A percentile compares a stretch with the other conserved stretches of the same genome.
These are phyloP conservation scores for Aspergillus versicolor DNA, from an alignment of 2,329 filamentous ascomycete genomes.

Conservation along the genomic window DNA sequence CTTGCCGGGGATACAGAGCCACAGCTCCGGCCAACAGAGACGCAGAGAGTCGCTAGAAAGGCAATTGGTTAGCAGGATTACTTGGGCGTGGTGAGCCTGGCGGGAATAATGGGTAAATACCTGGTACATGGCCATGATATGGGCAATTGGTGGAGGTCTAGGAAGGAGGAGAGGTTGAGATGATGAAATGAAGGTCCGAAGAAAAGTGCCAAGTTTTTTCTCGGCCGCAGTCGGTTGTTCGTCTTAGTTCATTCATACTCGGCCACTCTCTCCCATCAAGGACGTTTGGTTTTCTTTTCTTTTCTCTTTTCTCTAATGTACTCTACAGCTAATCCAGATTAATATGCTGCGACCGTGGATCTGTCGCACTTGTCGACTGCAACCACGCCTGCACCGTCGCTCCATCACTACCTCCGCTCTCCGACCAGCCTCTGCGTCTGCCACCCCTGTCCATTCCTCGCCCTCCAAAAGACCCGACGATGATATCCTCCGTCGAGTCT, in stretches of 20 bases:
- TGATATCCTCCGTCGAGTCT: constrained; percentile 71
- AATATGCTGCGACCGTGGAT: constrained; percentile 15
- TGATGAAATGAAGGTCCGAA: constrained; percentile 15
- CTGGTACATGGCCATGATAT: constrained; percentile 43
- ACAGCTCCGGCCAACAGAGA: constrained; percentile 42
- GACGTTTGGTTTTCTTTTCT: constrained; percentile 6
- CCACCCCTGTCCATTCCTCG: constrained; percentile 25
- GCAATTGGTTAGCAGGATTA: constrained; percentile 30
- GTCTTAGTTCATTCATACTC: constrained; percentile 6
- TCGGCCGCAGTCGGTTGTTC: constrained; percentile 24
- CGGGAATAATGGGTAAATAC: constrained; percentile 23
- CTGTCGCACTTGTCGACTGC: constrained; percentile 12
- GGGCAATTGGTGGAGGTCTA: constrained; percentile 30
- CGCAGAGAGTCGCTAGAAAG: constrained; percentile 37
- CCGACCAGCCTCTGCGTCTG: constrained; percentile 21
- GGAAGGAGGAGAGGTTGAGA: constrained; percentile 25
- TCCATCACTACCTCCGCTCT: constrained; percentile 12
- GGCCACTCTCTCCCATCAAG: constrained; percentile 2
- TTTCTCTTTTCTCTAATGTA: constrained; percentile 9
- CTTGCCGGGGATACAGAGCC: constrained; percentile 41
- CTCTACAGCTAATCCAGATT: constrained; percentile 7
- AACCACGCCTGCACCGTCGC: constrained; percentile 10
- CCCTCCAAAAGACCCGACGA: constrained; percentile 59
- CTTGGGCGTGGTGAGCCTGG: background rate
- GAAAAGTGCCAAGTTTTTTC: constrained; percentile 26